Conservation (phyloP, 2,329 filamentous ascomycete species). For the Xylariaceae sp. region DNA sequence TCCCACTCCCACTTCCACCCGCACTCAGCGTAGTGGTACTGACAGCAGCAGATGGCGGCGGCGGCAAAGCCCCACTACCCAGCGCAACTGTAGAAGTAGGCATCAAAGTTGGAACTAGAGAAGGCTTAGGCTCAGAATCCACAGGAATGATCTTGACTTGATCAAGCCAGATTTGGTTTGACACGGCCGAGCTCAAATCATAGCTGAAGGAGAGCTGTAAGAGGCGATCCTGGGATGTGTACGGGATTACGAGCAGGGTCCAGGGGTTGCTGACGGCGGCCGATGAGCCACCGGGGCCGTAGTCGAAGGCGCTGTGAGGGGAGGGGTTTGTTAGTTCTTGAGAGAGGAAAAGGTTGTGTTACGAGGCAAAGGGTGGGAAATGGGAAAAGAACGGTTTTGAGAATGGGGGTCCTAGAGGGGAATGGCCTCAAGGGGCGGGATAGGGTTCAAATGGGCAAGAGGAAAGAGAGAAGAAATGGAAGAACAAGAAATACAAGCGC, state of each 20-base stretch:
- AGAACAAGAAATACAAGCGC: no score
- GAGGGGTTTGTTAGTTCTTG: no score
- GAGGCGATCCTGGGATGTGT: slow-evolving; percentile 30
- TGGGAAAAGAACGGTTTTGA: neutral
- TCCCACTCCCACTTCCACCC: neutral
- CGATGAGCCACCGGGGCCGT: slow-evolving; percentile 8
- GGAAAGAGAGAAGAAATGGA: no score
- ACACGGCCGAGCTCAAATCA: slow-evolving; percentile 12
- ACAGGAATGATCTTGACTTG: slow-evolving; percentile 16
- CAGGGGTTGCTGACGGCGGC: no score
- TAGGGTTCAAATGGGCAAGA: no score
- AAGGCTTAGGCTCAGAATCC: neutral
- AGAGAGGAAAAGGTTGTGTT: no score
- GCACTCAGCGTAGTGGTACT: no score
- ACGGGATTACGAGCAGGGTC: slow-evolving; percentile 46
- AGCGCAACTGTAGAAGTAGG: slow-evolving; percentile 9
- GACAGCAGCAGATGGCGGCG: no score
- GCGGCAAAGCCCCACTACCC: no score
- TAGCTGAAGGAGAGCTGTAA: slow-evolving; percentile 23
- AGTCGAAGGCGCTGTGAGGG: slow-evolving; percentile 3
- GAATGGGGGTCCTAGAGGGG: neutral
- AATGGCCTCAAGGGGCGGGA: no score
- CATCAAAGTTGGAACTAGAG: neutral
- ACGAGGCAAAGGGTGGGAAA: no score
- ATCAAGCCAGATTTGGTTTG: slow-evolving; percentile 23